Evolutionary conservation across 148 eudicot genomes (phyloP).

Genomic region (Fagopyrum tataricum): DNA sequence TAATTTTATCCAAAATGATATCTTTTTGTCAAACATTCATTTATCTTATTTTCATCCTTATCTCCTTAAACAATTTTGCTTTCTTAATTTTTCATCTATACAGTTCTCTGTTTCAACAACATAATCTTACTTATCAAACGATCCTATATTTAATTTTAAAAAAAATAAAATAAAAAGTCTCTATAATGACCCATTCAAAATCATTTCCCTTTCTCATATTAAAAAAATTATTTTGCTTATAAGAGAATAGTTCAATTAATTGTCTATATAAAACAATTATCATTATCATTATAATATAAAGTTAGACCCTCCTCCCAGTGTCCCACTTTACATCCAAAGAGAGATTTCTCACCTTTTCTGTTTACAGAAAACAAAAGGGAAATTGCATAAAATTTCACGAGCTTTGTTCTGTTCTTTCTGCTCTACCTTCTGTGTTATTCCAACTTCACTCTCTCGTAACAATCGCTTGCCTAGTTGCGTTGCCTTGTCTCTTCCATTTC

Average conservation of each 20-base stretch:
- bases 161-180: no score
- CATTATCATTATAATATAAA: neutral
- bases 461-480: neutral
- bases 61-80: no score
- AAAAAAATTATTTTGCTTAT: neutral
- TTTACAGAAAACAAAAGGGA: neutral
- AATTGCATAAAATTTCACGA: neutral
- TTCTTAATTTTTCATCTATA: no score
- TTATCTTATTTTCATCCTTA: no score
- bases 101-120: no score
- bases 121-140: no score
- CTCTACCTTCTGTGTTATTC: slow-evolving; percentile 6
- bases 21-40: no score
- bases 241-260: neutral
- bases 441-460: slow-evolving; percentile 2
- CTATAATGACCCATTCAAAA: no score
- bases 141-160: no score
- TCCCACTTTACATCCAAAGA: neutral
- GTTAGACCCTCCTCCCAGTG: neutral
- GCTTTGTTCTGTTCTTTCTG: slow-evolving; percentile 5
- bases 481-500: neutral
- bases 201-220: no score
- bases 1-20: no score
- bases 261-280: neutral
- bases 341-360: neutral